Evolutionary conservation across 495 filamentous ascomycete genomes (phyloP), one percentile per base, ranked within the genome.

Genomic region (Terfezia boudieri): DNA sequence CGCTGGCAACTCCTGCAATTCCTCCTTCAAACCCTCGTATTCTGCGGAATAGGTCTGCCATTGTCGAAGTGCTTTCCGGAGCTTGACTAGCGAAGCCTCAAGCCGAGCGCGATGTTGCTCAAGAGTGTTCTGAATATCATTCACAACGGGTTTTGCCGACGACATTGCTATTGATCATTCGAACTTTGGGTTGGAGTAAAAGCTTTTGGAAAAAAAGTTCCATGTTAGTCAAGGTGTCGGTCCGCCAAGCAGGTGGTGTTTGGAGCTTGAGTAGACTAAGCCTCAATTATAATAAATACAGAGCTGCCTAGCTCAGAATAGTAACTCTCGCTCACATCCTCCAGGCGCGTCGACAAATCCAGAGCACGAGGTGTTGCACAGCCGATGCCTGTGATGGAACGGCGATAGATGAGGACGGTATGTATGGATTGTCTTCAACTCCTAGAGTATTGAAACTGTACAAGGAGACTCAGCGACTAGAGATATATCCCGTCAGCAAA

Each of bases 401-500:
- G 41, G 4, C 41, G 41, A 9, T 46, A 9, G 41, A 2, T 46
- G 41, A 46, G 17, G 41, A 46, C 8, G 41, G 41, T 46, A 20
- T 20, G 8, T 46, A 8, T 20, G 26, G 7, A 32, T 32, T 32
- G 26, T 1, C 26, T 32, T 32, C 7, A 32, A 4, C 7, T 32
- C 26, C 7, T 7, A 32, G 26, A 32, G 26, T 32, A 32, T 32
- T 32, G 26, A 7, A n/a, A n/a, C n/a, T n/a, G n/a, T 32, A 32
- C 26, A 32, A 7, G 20, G 26, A 32, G 26, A 32, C 26, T 32
- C 26, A 32, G 4, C 26, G 4, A 32, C 26, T 67, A 52, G 70
- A 76, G 68, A 83, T 86, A 65, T 99, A 92, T 70, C 92, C 88
- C 49, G 83, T 95, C 61, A 96, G 90, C 81, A 94, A 93, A 68